Percentiles rank a stretch among this genome's conserved stretches.
phyloP scores from a whole-genome alignment of 345 rosid genomes.

The Alliaria petiolata region DNA sequence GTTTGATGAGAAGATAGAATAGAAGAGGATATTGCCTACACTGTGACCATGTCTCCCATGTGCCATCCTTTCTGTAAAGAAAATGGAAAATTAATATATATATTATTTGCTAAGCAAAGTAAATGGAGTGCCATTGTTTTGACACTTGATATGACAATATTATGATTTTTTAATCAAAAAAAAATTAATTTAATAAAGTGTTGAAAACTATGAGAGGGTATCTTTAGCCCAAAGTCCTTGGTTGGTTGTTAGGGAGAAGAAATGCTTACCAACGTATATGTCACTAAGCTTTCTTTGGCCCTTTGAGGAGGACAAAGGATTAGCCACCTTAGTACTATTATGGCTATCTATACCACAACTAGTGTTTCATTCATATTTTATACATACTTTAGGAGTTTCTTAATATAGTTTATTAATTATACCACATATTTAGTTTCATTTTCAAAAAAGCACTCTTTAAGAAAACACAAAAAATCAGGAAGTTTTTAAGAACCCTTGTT shows the following conservation, averaged over 20 bases:
- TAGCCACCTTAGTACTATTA: slow-evolving; percentile 18
- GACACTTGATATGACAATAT: slow-evolving; percentile 29
- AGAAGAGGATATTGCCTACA: slow-evolving; percentile 65
- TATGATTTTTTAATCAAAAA: not conserved
- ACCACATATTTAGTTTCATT: not conserved
- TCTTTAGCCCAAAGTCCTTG: slow-evolving; percentile 42
- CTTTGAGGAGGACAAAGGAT: slow-evolving; percentile 28
- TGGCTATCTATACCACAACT: slow-evolving; percentile 9
- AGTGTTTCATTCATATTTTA: not conserved
- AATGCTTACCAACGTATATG: slow-evolving; percentile 36
- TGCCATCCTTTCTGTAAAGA: slow-evolving; percentile 90
- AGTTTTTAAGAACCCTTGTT: not conserved
- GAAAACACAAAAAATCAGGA: not conserved
- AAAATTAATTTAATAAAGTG: slow-evolving; percentile 29
- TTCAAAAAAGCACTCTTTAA: not conserved
- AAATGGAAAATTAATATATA: slow-evolving; percentile 28
- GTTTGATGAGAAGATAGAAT: slow-evolving; percentile 40
- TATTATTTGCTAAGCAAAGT: slow-evolving; percentile 46
- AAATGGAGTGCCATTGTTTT: slow-evolving; percentile 15
- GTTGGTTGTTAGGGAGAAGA: slow-evolving; percentile 83
- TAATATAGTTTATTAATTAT: slow-evolving; percentile 34
- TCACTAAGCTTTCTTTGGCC: slow-evolving; percentile 40
- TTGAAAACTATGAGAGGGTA: slow-evolving; percentile 31
- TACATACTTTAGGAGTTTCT: slow-evolving; percentile 26
- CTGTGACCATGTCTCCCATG: slow-evolving; percentile 72